Base-by-base conservation (phyloP, 257 asterid genomes). In the Fraxinus pennsylvanica region DNA sequence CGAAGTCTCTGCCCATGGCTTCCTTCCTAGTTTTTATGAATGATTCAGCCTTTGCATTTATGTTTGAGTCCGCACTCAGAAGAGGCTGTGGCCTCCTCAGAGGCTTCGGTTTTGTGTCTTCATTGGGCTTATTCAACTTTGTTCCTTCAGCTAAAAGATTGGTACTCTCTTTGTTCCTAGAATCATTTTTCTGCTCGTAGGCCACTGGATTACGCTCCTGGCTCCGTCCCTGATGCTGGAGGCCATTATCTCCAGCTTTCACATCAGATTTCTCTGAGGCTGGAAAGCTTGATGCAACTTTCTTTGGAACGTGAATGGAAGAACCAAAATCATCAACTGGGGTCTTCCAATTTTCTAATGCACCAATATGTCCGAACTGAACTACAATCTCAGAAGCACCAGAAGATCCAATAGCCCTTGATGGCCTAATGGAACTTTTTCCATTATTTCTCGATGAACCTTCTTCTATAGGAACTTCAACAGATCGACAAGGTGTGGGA, bases 1-100 rank as follows among this genome's bases (percentile, higher is more conserved):
- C 71, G 75, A 80, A 78, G 71, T 73, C 68, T 76, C 82, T 82
- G 68, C 52, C 57, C 88, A 91, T 81, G 6, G 86, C 88, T 75
- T 83, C 89, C 88, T 73, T 87, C 88, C 73, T 88, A 54, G 82
- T 90, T 12, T 80, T 39, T n/a, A 92, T 88, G 71, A 84, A 92
- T 6, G 76, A 86, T 38, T 88, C 94, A 1, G 97, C 85, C 82
- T 79, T 88, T 29, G 85, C 82, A 27, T 91, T 83, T 32, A 92
- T 89, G 75, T 87, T 83, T 1, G 96, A 73, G 0, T 71, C 76
- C 82, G 80, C 88, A 13, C 77, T 71, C 27, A 72, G 72, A 52
- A 80, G 82, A 35, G 86, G 89, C 71, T 88, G 65, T 15, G 73
- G 68, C 8, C 9, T 78, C 84, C 71, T 81, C 10, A 35, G 2